Percentiles rank a stretch among this genome's conserved stretches.
These are phyloP conservation scores for Hibiscus tridactylites DNA, from an alignment of 345 rosid genomes.

Conservation along the genomic window DNA sequence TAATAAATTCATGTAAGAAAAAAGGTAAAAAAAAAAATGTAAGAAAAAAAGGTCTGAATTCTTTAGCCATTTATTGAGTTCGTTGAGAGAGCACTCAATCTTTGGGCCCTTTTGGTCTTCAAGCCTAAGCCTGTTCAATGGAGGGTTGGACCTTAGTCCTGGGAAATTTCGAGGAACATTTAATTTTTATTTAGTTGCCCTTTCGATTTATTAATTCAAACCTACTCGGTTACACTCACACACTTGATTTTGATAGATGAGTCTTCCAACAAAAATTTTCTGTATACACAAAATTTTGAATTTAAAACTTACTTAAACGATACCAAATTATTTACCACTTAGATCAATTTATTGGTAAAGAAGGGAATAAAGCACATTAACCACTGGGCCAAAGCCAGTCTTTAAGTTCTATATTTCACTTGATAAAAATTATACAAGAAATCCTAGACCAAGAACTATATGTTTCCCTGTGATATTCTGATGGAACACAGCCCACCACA, in stretches of 20 bases:
- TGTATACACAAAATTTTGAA: too few species aligned
- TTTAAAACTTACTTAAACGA: too few species aligned
- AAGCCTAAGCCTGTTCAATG: background rate
- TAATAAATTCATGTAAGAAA: background rate
- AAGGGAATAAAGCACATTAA: too few species aligned
- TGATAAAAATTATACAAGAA: slow-evolving; percentile 8
- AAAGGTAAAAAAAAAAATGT: too few species aligned
- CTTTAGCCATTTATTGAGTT: background rate
- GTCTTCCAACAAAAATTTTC: too few species aligned
- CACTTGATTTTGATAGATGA: too few species aligned
- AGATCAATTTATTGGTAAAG: too few species aligned
- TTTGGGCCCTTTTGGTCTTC: background rate
- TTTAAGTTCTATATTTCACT: background rate
- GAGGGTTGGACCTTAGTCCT: background rate
- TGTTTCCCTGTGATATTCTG: slow-evolving; percentile 1
- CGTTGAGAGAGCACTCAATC: background rate
- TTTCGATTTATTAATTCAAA: too few species aligned
- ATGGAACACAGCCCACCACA: background rate
- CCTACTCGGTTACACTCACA: too few species aligned
- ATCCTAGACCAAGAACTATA: slow-evolving; percentile 16
- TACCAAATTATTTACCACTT: too few species aligned
- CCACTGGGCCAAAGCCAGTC: too few species aligned
- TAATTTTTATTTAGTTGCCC: too few species aligned
- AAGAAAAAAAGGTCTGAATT: background rate
- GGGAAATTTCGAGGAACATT: background rate